Evolutionary conservation across 2,329 filamentous ascomycete species (phyloP).

Genomic region (Thyridium curvatum): DNA sequence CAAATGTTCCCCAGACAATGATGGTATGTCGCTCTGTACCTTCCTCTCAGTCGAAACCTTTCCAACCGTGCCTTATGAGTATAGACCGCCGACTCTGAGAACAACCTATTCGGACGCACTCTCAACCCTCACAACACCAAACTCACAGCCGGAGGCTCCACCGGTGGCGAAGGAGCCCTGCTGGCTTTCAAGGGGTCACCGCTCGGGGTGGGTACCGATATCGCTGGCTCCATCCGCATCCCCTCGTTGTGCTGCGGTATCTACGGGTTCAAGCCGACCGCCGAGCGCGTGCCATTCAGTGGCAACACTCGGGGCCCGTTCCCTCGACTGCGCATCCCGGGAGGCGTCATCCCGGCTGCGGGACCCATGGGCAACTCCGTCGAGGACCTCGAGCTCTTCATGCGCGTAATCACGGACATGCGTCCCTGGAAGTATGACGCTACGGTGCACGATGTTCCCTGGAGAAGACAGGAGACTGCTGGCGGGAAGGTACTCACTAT

Average conservation of each 20-base stretch:
- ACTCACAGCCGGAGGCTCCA: conserved; percentile 25
- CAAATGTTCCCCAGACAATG: conserved; percentile 11
- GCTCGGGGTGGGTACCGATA: conserved; percentile 29
- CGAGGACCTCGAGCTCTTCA: conserved; percentile 42
- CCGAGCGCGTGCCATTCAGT: no score
- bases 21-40: conserved; percentile 1
- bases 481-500: no score
- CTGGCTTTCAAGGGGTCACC: conserved; percentile 23
- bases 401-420: conserved; percentile 40
- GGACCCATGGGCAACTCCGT: conserved; percentile 55
- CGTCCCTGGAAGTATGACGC: conserved; percentile 47
- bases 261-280: conserved; percentile 11
- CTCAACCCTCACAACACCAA: conserved; percentile 25
- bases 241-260: conserved; percentile 22
- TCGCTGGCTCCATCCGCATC: conserved; percentile 17
- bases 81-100: conserved; percentile 23
- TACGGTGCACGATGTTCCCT: conserved; percentile 15
- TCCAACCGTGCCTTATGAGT: no score
- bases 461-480: no score
- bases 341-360: conserved; percentile 48
- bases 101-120: conserved; percentile 27
- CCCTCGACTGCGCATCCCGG: conserved; percentile 55
- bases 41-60: no score
- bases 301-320: conserved; percentile 31
- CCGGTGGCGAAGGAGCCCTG: conserved; percentile 29